Conservation (phyloP, 441 rosid species). For the Jatropha podagrica region DNA sequence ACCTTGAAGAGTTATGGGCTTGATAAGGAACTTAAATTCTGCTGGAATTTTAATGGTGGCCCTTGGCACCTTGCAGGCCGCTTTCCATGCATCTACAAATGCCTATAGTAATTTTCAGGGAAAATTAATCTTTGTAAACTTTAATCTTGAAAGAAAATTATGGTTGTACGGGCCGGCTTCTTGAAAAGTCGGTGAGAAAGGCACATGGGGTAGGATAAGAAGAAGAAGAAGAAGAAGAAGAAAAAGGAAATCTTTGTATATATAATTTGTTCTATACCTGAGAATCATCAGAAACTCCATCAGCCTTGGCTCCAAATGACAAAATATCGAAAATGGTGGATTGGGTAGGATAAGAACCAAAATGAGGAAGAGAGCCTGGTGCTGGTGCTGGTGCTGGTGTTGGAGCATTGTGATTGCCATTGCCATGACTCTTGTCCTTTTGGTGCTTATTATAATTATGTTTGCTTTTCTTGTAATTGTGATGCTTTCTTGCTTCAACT, state of each 20-base stretch:
- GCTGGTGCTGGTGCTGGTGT: conserved; percentile 24
- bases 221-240: neutral
- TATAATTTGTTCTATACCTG: conserved; percentile 24
- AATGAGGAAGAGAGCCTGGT: conserved; percentile 32
- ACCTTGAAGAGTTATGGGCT: conserved; percentile 59
- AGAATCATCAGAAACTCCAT: conserved; percentile 59
- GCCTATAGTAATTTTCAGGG: conserved; percentile 35
- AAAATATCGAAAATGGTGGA: conserved; percentile 39
- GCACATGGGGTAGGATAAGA: too few relatives aligned
- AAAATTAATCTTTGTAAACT: neutral
- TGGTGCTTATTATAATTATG: conserved; percentile 25
- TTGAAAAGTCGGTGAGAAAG: too few relatives aligned
- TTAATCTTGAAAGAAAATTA: too few relatives aligned
- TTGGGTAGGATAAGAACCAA: conserved; percentile 18
- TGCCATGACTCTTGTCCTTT: conserved; percentile 23
- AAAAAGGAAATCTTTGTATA: neutral
- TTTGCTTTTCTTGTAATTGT: conserved; percentile 33
- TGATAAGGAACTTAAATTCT: conserved; percentile 42
- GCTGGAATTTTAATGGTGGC: conserved; percentile 50
- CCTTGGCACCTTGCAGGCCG: conserved; percentile 49
- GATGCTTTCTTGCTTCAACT: conserved; percentile 48
- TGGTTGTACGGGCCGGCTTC: too few relatives aligned
- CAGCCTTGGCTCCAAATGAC: conserved; percentile 55
- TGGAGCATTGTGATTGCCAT: conserved; percentile 21
- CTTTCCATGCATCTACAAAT: conserved; percentile 53